Percentiles rank a stretch among this genome's conserved stretches.
Conservation (phyloP, 2,329 filamentous ascomycete species). For the Diplodia sapinea region DNA sequence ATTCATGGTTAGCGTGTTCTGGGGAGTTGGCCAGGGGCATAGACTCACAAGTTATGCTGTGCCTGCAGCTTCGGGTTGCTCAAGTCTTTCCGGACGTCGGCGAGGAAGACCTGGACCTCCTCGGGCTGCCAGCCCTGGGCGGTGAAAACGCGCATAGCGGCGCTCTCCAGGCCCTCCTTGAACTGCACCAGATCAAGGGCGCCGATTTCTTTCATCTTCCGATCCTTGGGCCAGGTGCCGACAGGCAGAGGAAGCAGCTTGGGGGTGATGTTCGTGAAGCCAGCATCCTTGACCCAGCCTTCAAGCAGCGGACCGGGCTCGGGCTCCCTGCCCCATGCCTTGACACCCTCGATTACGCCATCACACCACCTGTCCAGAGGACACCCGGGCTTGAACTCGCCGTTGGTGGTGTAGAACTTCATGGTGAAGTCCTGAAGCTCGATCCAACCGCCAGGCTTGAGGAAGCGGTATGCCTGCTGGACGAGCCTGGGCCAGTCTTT, state of each 20-base stretch:
- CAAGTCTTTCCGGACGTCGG: conserved; percentile 33
- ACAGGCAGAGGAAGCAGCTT: conserved; percentile 38
- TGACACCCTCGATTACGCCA: conserved; percentile 12
- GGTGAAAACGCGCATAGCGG: conserved; percentile 34
- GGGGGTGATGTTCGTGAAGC: conserved; percentile 37
- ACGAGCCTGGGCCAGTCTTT: conserved; percentile 60
- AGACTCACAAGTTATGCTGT: conserved; percentile 30
- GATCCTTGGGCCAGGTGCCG: conserved; percentile 38
- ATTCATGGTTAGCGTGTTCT: background rate
- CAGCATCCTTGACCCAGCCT: conserved; percentile 38
- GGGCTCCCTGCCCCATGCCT: conserved; percentile 28
- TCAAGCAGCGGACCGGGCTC: conserved; percentile 37
- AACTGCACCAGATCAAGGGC: conserved; percentile 20
- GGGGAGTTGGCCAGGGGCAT: background rate
- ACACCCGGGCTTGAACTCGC: conserved; percentile 37
- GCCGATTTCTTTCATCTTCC: conserved; percentile 30
- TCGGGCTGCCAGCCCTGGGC: conserved; percentile 33
- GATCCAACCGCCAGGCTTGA: conserved; percentile 44
- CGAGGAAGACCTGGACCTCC: conserved; percentile 34
- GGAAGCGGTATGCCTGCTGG: conserved; percentile 54
- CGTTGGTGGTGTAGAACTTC: conserved; percentile 42
- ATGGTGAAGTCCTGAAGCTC: conserved; percentile 42
- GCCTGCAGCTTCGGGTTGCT: conserved; percentile 32
- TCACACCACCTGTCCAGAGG: conserved; percentile 25
- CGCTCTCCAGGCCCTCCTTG: conserved; percentile 27